These are phyloP conservation scores for Arthrobotrys conoides DNA, from an alignment of 2,329 filamentous ascomycete genomes.

Conservation along the genomic window DNA sequence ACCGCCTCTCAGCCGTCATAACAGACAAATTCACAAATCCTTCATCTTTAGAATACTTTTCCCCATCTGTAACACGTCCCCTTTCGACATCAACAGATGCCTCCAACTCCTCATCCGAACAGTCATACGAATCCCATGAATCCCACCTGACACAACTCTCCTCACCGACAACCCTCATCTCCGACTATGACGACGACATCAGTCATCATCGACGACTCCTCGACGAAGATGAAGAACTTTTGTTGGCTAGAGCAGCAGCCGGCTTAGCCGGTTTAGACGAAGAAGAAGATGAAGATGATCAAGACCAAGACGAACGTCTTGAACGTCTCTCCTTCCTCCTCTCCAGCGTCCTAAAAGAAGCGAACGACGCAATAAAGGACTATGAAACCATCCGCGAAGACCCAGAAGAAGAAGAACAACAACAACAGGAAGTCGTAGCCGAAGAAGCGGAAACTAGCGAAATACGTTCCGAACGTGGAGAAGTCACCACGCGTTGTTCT, in stretches of 20 bases:
- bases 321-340: slow-evolving; percentile 55
- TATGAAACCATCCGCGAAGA: slow-evolving; percentile 55
- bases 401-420: slow-evolving; percentile 30
- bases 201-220: slow-evolving; percentile 45
- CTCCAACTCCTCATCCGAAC: slow-evolving; percentile 57
- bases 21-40: slow-evolving; percentile 58
- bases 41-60: slow-evolving; percentile 58
- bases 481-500: slow-evolving; percentile 51
- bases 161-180: slow-evolving; percentile 57
- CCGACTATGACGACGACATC: slow-evolving; percentile 56
- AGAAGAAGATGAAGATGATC: slow-evolving; percentile 37
- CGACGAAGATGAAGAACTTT: slow-evolving; percentile 55
- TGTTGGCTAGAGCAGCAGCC: slow-evolving; percentile 21
- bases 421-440: not conserved
- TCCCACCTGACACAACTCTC: slow-evolving; percentile 53
- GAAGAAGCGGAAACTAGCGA: slow-evolving; percentile 3
- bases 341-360: slow-evolving; percentile 52
- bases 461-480: slow-evolving; percentile 40
- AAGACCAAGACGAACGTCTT: slow-evolving; percentile 53
- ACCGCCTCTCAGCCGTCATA: slow-evolving; percentile 59
- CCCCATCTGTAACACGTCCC: slow-evolving; percentile 53
- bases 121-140: slow-evolving; percentile 52
- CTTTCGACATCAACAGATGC: slow-evolving; percentile 56
- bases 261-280: slow-evolving; percentile 18
- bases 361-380: slow-evolving; percentile 60